phyloP scores from a whole-genome alignment of 768 basidiomycete genomes.

The Megacollybia marginata region DNA sequence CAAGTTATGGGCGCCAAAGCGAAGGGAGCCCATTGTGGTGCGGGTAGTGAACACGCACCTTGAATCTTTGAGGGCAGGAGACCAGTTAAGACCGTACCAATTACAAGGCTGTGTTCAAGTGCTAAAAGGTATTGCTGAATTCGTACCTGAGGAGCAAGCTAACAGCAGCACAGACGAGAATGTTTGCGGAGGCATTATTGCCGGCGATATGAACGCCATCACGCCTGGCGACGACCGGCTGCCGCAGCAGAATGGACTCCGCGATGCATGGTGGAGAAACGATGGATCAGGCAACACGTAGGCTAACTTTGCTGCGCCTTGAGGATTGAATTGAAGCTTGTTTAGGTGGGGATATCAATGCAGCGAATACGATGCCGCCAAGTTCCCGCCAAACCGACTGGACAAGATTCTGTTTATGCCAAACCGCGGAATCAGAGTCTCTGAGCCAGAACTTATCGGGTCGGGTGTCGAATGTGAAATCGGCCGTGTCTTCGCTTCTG shows the following conservation, averaged over 20 bases:
- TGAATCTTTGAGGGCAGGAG: slow-evolving; percentile 51
- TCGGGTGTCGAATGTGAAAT: slow-evolving; percentile 36
- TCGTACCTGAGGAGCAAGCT: too few species aligned
- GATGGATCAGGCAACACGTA: slow-evolving; percentile 42
- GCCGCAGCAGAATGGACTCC: slow-evolving; percentile 37
- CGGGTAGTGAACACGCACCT: slow-evolving; percentile 70
- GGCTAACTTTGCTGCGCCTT: too few species aligned
- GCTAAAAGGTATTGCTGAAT: slow-evolving; percentile 30
- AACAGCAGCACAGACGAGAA: too few species aligned
- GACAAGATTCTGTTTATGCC: slow-evolving; percentile 61
- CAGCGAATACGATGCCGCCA: slow-evolving; percentile 11
- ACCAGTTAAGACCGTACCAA: slow-evolving; percentile 39
- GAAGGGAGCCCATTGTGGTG: slow-evolving; percentile 35
- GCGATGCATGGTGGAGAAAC: slow-evolving; percentile 52
- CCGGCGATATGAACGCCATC: slow-evolving; percentile 72
- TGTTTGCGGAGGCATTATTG: slow-evolving; percentile 53
- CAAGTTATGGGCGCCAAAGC: slow-evolving; percentile 31
- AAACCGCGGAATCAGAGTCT: slow-evolving; percentile 41
- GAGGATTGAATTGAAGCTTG: too few species aligned
- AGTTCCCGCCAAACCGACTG: slow-evolving; percentile 45
- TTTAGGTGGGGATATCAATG: slow-evolving; percentile 60
- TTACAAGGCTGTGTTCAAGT: slow-evolving; percentile 42
- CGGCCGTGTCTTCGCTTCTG: slow-evolving; percentile 49
- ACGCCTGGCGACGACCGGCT: slow-evolving; percentile 34
- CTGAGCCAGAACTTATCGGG: slow-evolving; percentile 49